Conservation (phyloP, 2,329 filamentous ascomycete genomes). For the Cercospora nicotianae region DNA sequence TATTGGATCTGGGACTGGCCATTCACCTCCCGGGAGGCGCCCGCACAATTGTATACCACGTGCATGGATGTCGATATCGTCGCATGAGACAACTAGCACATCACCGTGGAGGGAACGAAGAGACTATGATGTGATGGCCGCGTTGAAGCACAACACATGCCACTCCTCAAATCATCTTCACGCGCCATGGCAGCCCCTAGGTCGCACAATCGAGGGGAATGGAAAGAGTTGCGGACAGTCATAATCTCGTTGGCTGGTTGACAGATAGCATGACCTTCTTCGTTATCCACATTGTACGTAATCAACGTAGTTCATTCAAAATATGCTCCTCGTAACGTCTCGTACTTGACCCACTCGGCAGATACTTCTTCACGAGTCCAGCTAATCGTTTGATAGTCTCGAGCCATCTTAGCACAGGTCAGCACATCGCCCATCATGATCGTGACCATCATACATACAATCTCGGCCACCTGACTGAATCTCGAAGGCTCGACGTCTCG, state of each 20-base stretch:
- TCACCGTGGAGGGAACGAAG: too few relatives aligned
- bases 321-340: not conserved
- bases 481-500: too few relatives aligned
- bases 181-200: not conserved
- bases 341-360: not conserved
- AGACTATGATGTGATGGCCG: too few relatives aligned
- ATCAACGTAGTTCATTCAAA: not conserved
- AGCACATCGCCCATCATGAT: not conserved
- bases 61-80: not conserved
- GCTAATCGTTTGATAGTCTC: not conserved
- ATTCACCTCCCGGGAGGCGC: not conserved
- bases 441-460: not conserved
- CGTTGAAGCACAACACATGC: not conserved
- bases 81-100: not conserved
- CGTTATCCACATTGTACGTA: not conserved
- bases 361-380: not conserved
- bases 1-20: not conserved
- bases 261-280: not conserved
- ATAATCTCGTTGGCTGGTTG: not conserved
- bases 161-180: not conserved
- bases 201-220: not conserved
- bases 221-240: not conserved
- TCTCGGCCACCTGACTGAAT: not conserved
- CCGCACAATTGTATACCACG: not conserved
- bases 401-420: not conserved